These are phyloP conservation scores for Diversispora epigaea DNA, from an alignment of 192 early-diverging fungal species.

Conservation along the genomic window DNA sequence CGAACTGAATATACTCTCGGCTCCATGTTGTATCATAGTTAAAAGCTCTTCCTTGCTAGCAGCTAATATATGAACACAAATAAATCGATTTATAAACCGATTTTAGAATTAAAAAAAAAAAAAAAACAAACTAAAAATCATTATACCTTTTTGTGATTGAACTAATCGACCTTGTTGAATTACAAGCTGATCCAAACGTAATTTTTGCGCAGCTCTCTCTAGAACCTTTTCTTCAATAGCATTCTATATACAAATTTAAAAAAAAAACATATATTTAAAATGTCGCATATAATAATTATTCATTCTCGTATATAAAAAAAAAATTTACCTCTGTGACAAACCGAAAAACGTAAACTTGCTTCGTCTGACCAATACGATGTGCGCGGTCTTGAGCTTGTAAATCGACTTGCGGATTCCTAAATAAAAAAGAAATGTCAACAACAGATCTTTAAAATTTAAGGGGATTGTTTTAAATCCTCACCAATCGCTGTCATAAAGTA, in stretches of 20 bases:
- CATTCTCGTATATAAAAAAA: not conserved
- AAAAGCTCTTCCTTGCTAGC: constrained; percentile 83
- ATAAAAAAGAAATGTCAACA: not conserved
- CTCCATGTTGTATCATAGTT: constrained; percentile 97
- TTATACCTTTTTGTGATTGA: constrained; percentile 64
- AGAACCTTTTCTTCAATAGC: constrained; percentile 97
- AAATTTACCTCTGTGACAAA: constrained; percentile 85
- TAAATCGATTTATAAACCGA: constrained; percentile 3
- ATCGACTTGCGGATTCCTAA: constrained; percentile 81
- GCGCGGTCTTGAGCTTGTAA: constrained; percentile 96
- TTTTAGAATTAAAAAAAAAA: not conserved
- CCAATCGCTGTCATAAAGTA: constrained; percentile 97
- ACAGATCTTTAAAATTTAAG: not conserved
- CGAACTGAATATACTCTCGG: constrained; percentile 76
- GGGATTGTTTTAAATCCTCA: constrained; percentile 12
- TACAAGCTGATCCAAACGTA: constrained; percentile 95
- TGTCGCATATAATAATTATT: not conserved
- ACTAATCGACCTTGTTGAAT: constrained; percentile 92
- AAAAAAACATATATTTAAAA: not conserved
- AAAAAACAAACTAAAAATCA: not conserved
- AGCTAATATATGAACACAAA: constrained; percentile 30
- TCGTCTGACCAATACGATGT: constrained; percentile 98
- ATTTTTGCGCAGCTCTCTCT: constrained; percentile 95
- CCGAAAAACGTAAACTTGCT: constrained; percentile 94
- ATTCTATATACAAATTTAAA: constrained; percentile 48